Evolutionary conservation across 106 monocot species (phyloP).

Genomic region (Dioscorea zingiberensis): DNA sequence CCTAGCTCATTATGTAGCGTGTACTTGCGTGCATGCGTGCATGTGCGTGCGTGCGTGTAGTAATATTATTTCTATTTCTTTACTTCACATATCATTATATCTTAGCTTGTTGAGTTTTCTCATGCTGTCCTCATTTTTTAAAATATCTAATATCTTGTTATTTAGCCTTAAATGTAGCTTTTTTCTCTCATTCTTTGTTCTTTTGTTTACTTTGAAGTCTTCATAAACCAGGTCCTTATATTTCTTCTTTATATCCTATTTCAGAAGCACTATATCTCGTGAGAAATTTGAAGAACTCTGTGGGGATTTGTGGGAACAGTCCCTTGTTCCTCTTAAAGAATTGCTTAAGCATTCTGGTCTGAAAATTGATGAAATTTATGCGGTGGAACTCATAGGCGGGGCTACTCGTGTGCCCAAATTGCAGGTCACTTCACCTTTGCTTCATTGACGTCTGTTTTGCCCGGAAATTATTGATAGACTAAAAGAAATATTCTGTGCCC

Average conservation of each 20-base stretch:
- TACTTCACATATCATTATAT: no score
- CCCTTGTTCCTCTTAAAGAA: slow-evolving; percentile 83
- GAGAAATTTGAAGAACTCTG: slow-evolving; percentile 99
- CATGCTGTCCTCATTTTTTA: no score
- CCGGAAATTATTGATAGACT: no score
- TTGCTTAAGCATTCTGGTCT: slow-evolving; percentile 59
- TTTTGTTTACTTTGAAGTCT: neutral
- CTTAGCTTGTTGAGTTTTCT: no score
- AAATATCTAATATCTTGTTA: no score
- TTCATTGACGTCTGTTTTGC: neutral
- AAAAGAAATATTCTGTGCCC: no score
- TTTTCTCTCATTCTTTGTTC: no score
- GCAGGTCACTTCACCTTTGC: slow-evolving; percentile 43
- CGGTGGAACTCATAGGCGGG: slow-evolving; percentile 98
- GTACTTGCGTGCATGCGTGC: no score
- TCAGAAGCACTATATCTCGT: slow-evolving; percentile 91
- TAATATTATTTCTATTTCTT: no score
- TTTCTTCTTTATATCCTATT: slow-evolving; percentile 7
- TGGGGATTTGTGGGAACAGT: slow-evolving; percentile 71
- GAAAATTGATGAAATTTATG: slow-evolving; percentile 72
- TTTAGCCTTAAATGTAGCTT: no score
- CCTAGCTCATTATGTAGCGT: no score
- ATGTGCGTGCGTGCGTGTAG: no score
- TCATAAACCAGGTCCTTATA: neutral
- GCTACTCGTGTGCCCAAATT: slow-evolving; percentile 96